Conservation (phyloP, 352 stramenopile species). For the Phytophthora constricta region DNA sequence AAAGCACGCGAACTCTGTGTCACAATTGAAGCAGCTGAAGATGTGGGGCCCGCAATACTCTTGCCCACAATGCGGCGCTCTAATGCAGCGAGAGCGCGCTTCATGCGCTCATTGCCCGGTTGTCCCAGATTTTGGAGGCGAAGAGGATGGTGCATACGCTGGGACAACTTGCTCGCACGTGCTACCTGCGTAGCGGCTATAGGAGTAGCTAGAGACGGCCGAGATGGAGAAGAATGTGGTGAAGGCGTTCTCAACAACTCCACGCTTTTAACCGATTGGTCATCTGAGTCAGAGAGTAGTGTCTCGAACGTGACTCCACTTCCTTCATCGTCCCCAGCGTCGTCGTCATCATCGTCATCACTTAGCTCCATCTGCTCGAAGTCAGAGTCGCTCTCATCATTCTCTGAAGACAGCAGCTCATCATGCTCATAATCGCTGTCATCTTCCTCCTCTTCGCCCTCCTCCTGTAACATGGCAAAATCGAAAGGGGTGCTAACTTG, state of each 20-base stretch:
- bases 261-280: slow-evolving; percentile 25
- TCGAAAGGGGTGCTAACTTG: slow-evolving; percentile 19
- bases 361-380: slow-evolving; percentile 81
- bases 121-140: slow-evolving; percentile 61
- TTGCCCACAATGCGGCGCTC: slow-evolving; percentile 75
- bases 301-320: slow-evolving; percentile 21
- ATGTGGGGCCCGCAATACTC: slow-evolving; percentile 15
- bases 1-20: background rate
- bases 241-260: slow-evolving; percentile 25
- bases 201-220: background rate
- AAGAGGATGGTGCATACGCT: slow-evolving; percentile 47
- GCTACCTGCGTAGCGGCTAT: background rate
- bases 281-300: slow-evolving; percentile 36
- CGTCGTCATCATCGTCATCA: slow-evolving; percentile 65
- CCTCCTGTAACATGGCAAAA: slow-evolving; percentile 15
- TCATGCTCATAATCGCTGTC: slow-evolving; percentile 89
- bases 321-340: slow-evolving; percentile 31
- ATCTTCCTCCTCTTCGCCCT: slow-evolving; percentile 61
- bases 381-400: slow-evolving; percentile 76
- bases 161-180: slow-evolving; percentile 9
- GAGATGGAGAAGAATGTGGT: slow-evolving; percentile 16
- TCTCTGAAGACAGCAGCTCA: slow-evolving; percentile 77
- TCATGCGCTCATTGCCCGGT: slow-evolving; percentile 52
- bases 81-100: slow-evolving; percentile 63
- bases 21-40: slow-evolving; percentile 4